phyloP scores from a whole-genome alignment of 345 rosid genomes.

The Aethionema arabicum region DNA sequence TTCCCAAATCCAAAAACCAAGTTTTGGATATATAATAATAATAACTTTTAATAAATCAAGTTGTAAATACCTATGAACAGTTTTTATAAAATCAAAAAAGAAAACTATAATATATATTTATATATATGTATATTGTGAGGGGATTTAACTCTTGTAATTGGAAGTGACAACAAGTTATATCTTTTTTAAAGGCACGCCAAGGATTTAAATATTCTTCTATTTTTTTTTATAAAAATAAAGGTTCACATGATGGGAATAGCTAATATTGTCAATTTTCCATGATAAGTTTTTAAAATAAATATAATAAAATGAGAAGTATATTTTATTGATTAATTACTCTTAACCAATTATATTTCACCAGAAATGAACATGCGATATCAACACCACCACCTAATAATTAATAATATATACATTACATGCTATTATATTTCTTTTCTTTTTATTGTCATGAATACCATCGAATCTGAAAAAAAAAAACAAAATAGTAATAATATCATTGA shows the following conservation, averaged over 20 bases:
- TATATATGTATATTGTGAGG: too few relatives aligned
- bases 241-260: slow-evolving; percentile 29
- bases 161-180: slow-evolving; percentile 22
- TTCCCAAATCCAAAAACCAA: background rate
- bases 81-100: background rate
- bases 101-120: too few relatives aligned
- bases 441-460: slow-evolving; percentile 7
- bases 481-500: too few relatives aligned
- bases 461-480: background rate
- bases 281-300: slow-evolving; percentile 9
- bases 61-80: slow-evolving; percentile 5
- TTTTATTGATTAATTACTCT: slow-evolving; percentile 2
- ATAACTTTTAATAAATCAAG: background rate
- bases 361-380: slow-evolving; percentile 25
- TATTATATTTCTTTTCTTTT: slow-evolving; percentile 16
- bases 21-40: background rate
- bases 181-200: slow-evolving; percentile 27
- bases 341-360: slow-evolving; percentile 23
- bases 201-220: slow-evolving; percentile 10
- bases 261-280: slow-evolving; percentile 30
- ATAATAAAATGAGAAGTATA: slow-evolving; percentile 2
- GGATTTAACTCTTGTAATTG: slow-evolving; percentile 13
- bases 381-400: slow-evolving; percentile 24
- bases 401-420: background rate
- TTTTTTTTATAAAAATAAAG: background rate